Conservation (phyloP, 768 basidiomycete genomes). For the Crassisporium funariophilum region DNA sequence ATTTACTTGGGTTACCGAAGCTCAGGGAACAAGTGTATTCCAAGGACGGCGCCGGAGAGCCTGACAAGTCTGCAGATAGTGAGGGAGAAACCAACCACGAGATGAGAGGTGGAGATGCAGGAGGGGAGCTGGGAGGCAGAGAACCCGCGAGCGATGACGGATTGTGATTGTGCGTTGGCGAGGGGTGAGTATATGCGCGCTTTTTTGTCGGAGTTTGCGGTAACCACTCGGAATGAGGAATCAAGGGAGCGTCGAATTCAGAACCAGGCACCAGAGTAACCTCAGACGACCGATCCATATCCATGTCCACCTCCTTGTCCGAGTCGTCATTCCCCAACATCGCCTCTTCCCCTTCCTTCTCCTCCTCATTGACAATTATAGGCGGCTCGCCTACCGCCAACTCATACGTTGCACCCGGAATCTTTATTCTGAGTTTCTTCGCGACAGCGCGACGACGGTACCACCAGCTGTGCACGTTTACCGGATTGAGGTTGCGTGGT, state of each 20-base stretch:
- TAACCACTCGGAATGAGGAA: constrained; percentile 12
- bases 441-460: constrained; percentile 33
- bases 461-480: constrained; percentile 40
- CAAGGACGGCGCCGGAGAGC: too few relatives aligned
- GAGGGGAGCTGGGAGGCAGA: constrained; percentile 19
- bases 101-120: not conserved
- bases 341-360: constrained; percentile 3
- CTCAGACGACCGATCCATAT: not conserved
- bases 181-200: not conserved
- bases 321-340: not conserved
- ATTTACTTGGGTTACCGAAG: too few relatives aligned
- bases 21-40: too few relatives aligned
- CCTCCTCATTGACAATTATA: constrained; percentile 9
- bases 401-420: constrained; percentile 38
- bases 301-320: not conserved
- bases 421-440: constrained; percentile 26
- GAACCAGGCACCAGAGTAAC: constrained; percentile 4
- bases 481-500: constrained; percentile 37
- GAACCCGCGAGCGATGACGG: constrained; percentile 2
- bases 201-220: not conserved
- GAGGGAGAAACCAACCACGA: not conserved
- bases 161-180: not conserved
- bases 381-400: constrained; percentile 39
- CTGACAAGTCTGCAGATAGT: not conserved
- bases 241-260: constrained; percentile 1